phyloP scores from a whole-genome alignment of 139 green algal species.

The Picochlorum sp. region DNA sequence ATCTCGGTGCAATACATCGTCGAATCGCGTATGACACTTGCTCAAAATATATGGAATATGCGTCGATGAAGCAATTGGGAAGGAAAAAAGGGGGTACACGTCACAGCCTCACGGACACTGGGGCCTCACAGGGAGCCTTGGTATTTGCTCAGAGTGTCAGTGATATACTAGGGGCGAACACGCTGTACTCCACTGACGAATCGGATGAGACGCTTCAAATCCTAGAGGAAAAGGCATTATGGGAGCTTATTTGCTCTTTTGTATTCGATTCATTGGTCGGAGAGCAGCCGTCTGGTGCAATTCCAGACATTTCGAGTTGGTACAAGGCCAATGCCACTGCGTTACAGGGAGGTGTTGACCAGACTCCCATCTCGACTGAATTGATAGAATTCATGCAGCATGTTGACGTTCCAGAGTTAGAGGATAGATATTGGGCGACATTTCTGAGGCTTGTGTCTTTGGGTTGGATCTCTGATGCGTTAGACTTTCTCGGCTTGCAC shows the following conservation, averaged over 20 bases:
- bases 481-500: conserved; percentile 46
- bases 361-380: not conserved
- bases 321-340: conserved; percentile 12
- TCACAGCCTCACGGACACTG: not conserved
- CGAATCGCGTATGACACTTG: conserved; percentile 34
- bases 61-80: not conserved
- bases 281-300: not conserved
- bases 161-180: conserved; percentile 4
- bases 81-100: not conserved
- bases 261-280: conserved; percentile 9
- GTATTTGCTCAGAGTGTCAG: not conserved
- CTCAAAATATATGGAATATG: conserved; percentile 14
- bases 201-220: conserved; percentile 5
- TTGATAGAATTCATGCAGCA: not conserved
- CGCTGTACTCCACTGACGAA: conserved; percentile 4
- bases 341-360: not conserved
- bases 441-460: conserved; percentile 31
- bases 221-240: conserved; percentile 27
- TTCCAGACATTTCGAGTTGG: conserved; percentile 23
- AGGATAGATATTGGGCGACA: not conserved
- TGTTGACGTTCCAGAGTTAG: not conserved
- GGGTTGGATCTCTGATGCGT: conserved; percentile 42
- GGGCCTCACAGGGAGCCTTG: not conserved
- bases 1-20: conserved; percentile 16
- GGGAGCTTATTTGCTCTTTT: conserved; percentile 31